Evolutionary conservation across 2,329 filamentous ascomycete species (phyloP).

Genomic region (Fusarium graminum): DNA sequence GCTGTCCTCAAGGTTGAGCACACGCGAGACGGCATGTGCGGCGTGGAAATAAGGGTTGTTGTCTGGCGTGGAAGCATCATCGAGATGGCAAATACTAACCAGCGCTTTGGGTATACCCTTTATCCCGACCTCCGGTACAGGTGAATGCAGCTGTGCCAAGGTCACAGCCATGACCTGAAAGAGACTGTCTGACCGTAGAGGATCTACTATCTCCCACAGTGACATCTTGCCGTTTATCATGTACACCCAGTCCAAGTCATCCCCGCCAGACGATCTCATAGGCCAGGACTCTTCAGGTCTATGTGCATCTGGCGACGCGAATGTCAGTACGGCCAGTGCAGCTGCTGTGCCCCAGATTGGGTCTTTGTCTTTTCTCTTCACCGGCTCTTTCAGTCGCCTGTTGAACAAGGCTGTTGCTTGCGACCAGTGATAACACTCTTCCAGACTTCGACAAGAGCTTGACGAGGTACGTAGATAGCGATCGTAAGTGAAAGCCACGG

Average conservation of each 20-base stretch:
- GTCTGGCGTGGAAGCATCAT: constrained; percentile 51
- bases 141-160: constrained; percentile 55
- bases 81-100: constrained; percentile 45
- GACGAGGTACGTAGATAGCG: constrained; percentile 49
- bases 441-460: constrained; percentile 46
- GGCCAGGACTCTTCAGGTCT: constrained; percentile 54
- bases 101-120: constrained; percentile 46
- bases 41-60: constrained; percentile 56
- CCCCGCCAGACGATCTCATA: constrained; percentile 38
- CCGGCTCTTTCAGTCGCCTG: constrained; percentile 52
- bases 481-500: constrained; percentile 58
- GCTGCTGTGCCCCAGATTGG: constrained; percentile 62
- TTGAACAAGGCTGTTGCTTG: constrained; percentile 58
- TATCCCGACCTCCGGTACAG: constrained; percentile 49
- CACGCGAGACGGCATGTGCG: constrained; percentile 54
- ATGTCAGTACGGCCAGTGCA: constrained; percentile 56
- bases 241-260: constrained; percentile 54
- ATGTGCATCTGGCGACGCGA: constrained; percentile 56
- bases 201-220: constrained; percentile 53
- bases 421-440: constrained; percentile 61
- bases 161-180: constrained; percentile 52
- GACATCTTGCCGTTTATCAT: constrained; percentile 55
- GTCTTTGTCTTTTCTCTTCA: constrained; percentile 56
- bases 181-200: constrained; percentile 54
- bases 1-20: constrained; percentile 49